Conservation (phyloP, 1,284 basidiomycete genomes). For the Schizopora paradoxa region DNA sequence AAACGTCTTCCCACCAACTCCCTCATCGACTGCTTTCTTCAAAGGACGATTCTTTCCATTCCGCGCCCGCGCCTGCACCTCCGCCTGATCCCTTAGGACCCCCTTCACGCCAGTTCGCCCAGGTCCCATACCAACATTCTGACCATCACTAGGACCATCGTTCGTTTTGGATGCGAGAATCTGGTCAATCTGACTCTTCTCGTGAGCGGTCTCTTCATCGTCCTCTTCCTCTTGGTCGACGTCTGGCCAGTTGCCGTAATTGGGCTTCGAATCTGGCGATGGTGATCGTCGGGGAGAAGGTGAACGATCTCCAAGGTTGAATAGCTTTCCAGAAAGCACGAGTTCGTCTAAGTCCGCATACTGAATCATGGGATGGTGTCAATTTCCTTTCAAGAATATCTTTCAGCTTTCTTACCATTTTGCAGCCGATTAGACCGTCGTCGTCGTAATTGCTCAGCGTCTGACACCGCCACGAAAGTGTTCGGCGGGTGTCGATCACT, state of each 20-base stretch:
- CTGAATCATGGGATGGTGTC: slow-evolving; percentile 22
- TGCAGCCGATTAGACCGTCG: no score
- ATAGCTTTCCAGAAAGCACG: slow-evolving; percentile 73
- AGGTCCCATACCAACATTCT: slow-evolving; percentile 73
- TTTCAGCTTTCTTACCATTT: no score
- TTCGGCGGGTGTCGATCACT: no score
- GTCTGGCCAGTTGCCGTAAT: slow-evolving; percentile 41
- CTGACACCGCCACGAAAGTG: no score
- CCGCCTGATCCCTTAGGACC: slow-evolving; percentile 71
- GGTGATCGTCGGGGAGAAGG: slow-evolving; percentile 44
- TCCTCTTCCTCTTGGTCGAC: slow-evolving; percentile 45
- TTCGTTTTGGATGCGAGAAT: slow-evolving; percentile 24
- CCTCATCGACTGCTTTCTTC: slow-evolving; percentile 47
- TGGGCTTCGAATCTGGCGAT: slow-evolving; percentile 48
- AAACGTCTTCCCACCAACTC: slow-evolving; percentile 59
- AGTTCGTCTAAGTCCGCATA: slow-evolving; percentile 65
- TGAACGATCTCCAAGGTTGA: slow-evolving; percentile 42
- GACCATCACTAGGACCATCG: slow-evolving; percentile 23
- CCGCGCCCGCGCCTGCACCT: slow-evolving; percentile 51
- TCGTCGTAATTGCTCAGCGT: no score
- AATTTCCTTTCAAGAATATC: no score
- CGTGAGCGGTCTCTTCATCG: slow-evolving; percentile 25
- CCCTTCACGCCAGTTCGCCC: slow-evolving; percentile 82
- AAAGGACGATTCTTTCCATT: slow-evolving; percentile 47
- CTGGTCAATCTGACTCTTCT: slow-evolving; percentile 19